Evolutionary conservation across 2,329 filamentous ascomycete species (phyloP).

Genomic region (Didymella exigua): DNA sequence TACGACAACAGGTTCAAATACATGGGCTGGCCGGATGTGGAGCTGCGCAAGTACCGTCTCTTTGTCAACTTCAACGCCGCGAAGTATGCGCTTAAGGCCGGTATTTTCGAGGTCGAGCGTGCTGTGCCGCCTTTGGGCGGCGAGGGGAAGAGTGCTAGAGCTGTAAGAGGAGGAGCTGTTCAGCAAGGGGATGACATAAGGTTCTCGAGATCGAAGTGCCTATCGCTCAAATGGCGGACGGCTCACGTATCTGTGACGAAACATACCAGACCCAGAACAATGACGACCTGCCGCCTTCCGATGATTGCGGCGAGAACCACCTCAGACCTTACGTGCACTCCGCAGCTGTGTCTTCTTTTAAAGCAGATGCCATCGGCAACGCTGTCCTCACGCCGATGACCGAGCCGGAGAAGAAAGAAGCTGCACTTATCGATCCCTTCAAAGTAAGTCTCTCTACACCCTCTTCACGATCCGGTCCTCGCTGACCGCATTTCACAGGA

Average conservation of each 20-base stretch:
- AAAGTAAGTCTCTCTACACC: constrained; percentile 1
- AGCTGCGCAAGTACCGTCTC: not conserved
- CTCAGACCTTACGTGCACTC: no score
- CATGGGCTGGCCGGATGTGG: constrained; percentile 4
- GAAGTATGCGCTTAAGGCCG: constrained; percentile 5
- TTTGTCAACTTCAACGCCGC: constrained; percentile 11
- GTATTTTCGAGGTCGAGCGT: constrained; percentile 1
- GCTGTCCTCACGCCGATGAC: not conserved
- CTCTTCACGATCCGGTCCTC: no score
- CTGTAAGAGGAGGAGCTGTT: no score
- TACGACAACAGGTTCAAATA: not conserved
- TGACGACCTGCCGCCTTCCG: no score
- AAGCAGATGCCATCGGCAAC: not conserved
- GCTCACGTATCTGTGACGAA: no score
- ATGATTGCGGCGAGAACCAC: no score
- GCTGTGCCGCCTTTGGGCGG: not conserved
- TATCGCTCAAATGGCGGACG: no score
- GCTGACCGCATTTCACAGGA: constrained; percentile 1
- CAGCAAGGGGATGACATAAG: not conserved
- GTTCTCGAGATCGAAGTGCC: no score
- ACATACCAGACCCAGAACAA: no score
- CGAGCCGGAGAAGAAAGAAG: not conserved
- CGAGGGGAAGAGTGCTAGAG: not conserved
- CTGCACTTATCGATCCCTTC: constrained; percentile 11
- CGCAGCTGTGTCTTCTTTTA: not conserved